Percentiles rank a stretch among this genome's conserved stretches.
phyloP scores from a whole-genome alignment of 2,329 filamentous ascomycete species.

The Coniochaeta sp. region DNA sequence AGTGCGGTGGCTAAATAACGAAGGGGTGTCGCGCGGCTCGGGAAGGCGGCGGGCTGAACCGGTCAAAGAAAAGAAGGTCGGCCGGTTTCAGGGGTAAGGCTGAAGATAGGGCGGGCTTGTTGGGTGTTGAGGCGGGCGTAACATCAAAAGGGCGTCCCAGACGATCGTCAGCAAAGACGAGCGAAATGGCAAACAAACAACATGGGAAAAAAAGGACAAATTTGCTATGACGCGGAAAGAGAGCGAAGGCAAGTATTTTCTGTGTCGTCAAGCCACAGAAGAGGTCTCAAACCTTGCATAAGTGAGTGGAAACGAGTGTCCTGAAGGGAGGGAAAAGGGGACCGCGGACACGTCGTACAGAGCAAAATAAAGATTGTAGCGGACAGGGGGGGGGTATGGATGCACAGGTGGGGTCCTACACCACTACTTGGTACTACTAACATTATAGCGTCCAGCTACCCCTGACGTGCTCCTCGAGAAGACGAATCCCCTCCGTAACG shows the following conservation, averaged over 20 bases:
- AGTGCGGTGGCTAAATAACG: background rate
- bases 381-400: background rate
- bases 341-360: background rate
- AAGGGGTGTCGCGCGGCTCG: conserved; percentile 1
- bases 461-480: background rate
- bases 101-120: background rate
- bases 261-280: background rate
- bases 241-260: background rate
- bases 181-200: background rate
- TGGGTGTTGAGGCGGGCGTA: background rate
- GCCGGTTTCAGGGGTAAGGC: conserved; percentile 4
- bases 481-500: background rate
- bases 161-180: background rate
- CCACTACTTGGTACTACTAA: too few relatives aligned
- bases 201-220: background rate
- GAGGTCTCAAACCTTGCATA: background rate
- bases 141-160: background rate
- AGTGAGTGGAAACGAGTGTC: background rate
- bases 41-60: background rate
- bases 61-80: background rate
- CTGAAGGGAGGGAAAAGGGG: background rate
- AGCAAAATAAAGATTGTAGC: conserved; percentile 1
- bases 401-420: background rate
- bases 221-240: background rate
- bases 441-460: background rate